Percentiles rank a stretch among this genome's conserved stretches.
Evolutionary conservation across 2,329 filamentous ascomycete species (phyloP).

Genomic region (Fusarium sp.): DNA sequence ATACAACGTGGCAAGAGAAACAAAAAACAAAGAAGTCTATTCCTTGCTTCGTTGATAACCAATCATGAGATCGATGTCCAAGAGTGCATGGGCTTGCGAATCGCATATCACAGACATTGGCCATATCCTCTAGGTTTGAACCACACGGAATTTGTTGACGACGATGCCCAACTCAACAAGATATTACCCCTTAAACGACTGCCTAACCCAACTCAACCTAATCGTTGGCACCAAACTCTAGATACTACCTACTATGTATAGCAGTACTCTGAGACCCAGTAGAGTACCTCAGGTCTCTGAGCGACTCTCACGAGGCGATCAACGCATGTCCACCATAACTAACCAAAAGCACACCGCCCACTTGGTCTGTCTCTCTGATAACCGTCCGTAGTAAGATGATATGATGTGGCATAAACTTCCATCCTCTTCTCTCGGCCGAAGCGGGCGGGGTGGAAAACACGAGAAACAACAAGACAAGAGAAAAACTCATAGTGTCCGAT

Average conservation of each 20-base stretch:
- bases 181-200: not conserved
- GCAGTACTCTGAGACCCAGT: not conserved
- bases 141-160: slow-evolving; percentile 11
- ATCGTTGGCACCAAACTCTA: slow-evolving; percentile 1
- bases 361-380: not conserved
- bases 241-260: no score
- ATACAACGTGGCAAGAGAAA: not conserved
- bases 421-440: slow-evolving; percentile 13
- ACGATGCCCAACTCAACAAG: slow-evolving; percentile 22
- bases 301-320: slow-evolving; percentile 22
- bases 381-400: slow-evolving; percentile 20
- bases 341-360: slow-evolving; percentile 23
- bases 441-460: slow-evolving; percentile 33
- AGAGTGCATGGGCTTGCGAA: not conserved
- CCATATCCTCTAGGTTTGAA: not conserved
- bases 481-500: slow-evolving; percentile 37
- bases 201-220: slow-evolving; percentile 1
- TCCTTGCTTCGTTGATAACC: not conserved
- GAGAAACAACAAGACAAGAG: not conserved
- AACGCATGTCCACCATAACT: not conserved
- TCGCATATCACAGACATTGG: not conserved
- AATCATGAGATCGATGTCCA: slow-evolving; percentile 1
- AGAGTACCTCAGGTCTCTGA: not conserved
- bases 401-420: slow-evolving; percentile 36
- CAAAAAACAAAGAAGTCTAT: not conserved